Base-by-base conservation (phyloP, 2,329 filamentous ascomycete species). In the Colletotrichum sidae region DNA sequence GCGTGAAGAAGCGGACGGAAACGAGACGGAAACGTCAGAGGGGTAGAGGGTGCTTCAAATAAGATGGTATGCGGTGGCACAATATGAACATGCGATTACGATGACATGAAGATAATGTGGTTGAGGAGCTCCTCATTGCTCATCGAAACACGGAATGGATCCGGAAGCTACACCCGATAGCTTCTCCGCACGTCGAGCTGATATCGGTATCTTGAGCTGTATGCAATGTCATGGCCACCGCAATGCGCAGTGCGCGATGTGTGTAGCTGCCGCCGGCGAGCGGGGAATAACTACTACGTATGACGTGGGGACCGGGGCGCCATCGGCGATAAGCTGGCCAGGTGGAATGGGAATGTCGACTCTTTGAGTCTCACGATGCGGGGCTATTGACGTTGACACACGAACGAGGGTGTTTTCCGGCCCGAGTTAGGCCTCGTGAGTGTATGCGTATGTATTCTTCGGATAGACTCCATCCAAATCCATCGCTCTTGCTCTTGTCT, bases 251-350 rank as follows among this genome's bases (percentile, higher is more conserved):
- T 25, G 25, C 1, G 25, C 25, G 1, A 25, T 25, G 25, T 5
- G 4, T 25, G 25, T 25, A 57, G 35, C 44, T 50, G 44, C 51
- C 11, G 51, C 37, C 46, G 34, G 46, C 47, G 47, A 25, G 60
- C 60, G 60, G 55, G 60, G 50, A 42, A 25, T 25, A 25, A 25
- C 4, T 49, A n/a, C n/a, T n/a, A n/a, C n/a, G n/a, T n/a, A 55
- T 55, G 60, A 64, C 55, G 60, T 64, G 60, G 55, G 42, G 56
- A 54, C 50, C 37, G 50, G 37, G 12, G 33, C 50, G 33, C 33
- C 12, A 60, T 64, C 60, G 60, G 60, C 50, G 60, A 60, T 64
- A 64, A 64, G 60, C 3, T 33, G 5, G 10, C 15, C 15, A 13
- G 13, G 13, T 5, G 3, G 25, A 25, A 25, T 25, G 1, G 25